Percentiles rank a stretch among this genome's conserved stretches.
phyloP scores from a whole-genome alignment of 441 rosid species.

The Kokia cookei region DNA sequence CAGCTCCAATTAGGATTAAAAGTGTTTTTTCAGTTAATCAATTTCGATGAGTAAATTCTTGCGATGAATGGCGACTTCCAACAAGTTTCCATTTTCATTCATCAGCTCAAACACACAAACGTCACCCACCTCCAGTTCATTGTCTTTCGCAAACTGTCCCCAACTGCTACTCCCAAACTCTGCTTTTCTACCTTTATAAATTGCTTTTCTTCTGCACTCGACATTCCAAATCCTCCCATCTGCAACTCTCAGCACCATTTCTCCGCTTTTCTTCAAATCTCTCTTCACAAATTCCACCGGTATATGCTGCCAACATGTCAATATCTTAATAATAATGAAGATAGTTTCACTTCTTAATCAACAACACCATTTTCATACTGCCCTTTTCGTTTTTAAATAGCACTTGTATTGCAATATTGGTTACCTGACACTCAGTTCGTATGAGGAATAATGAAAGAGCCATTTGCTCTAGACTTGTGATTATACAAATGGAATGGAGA shows the following conservation, averaged over 20 bases:
- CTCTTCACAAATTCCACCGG: constrained; percentile 4
- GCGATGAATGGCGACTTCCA: not conserved
- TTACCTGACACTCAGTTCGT: not conserved
- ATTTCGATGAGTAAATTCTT: not conserved
- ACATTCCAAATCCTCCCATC: constrained; percentile 22
- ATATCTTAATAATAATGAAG: not conserved
- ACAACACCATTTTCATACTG: not conserved
- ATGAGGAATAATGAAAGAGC: not conserved
- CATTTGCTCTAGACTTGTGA: not conserved
- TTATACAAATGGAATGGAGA: not conserved
- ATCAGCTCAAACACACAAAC: constrained; percentile 23
- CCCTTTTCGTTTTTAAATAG: not conserved
- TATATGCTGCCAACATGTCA: not conserved
- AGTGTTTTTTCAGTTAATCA: not conserved
- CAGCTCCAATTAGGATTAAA: no score
- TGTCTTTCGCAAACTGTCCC: constrained; percentile 13
- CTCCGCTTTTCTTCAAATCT: not conserved
- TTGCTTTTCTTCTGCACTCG: not conserved
- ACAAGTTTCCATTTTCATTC: not conserved
- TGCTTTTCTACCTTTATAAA: no score
- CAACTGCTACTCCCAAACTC: not conserved
- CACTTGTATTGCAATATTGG: not conserved
- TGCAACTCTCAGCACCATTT: constrained; percentile 2
- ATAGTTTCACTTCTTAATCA: not conserved
- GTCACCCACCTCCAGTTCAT: constrained; percentile 21